Evolutionary conservation across 345 rosid species (phyloP), one percentile per base, ranked within the genome.

Genomic region (Eucalyptus marginata): DNA sequence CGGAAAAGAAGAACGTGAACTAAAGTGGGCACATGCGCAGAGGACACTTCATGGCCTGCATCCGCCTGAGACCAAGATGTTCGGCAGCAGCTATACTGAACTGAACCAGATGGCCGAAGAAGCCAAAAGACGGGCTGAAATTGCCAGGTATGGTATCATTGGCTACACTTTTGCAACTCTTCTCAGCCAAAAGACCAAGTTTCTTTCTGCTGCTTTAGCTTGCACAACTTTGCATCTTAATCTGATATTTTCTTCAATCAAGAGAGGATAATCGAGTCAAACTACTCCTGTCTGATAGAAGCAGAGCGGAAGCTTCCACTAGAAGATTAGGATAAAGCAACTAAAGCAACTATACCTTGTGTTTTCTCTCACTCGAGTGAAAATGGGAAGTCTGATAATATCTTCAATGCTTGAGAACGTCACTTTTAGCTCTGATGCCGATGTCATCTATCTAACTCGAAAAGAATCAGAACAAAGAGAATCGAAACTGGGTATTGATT

Each of bases 41-140:
- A 91, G 94, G 84, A 91, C 94, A 6, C 92, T 91, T 8, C 94
- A 93, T 43, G 94, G 94, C 56, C 92, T 91, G 59, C 94, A 93
- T 33, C 94, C 64, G 43, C 59, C 86, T 4, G 89, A 66, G 58
- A 66, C 89, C 84, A 64, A 36, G 43, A 44, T 71, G 40, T 88
- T 88, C 20, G 29, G 64, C 52, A 88, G 13, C 86, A 88, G 86
- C 51, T 88, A 49, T 56, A 88, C 50, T 8, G 89, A 88, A 43
- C 86, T 88, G 25, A 52, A 58, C 62, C 52, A 79, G 68, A 88
- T 88, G 66, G 89, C 86, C 7, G 86, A 88, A 64, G 79, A 71
- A 88, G 89, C 86, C 40, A 79, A 88, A 84, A 71, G 89, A 56
- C 85, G 86, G 52, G 86, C 89, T 51, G 86, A 88, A 49, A 64